These are phyloP conservation scores for Coniochaeta pulveracea DNA, from an alignment of 2,329 filamentous ascomycete genomes.

Conservation along the genomic window DNA sequence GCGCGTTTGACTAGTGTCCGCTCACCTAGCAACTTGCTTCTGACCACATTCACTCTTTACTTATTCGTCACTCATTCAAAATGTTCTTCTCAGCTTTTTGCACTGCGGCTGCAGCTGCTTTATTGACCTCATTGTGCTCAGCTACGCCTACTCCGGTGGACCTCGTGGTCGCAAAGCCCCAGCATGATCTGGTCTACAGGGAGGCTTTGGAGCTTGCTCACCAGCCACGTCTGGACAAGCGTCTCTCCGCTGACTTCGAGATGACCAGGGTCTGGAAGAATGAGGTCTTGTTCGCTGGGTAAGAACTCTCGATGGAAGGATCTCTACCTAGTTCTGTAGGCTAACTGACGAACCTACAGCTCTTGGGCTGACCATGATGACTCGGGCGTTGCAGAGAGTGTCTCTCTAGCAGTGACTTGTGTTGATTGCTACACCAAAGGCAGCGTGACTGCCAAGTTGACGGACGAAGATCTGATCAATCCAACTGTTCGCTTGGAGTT, in stretches of 20 bases:
- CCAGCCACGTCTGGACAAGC: conserved; percentile 9
- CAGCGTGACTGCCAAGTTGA: conserved; percentile 30
- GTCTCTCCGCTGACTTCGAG: conserved; percentile 8
- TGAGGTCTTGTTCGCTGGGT: conserved; percentile 11
- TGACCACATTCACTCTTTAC: conserved; percentile 2
- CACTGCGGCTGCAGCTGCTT: neutral
- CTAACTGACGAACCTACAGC: conserved; percentile 5
- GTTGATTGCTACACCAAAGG: conserved; percentile 38
- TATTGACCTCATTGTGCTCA: conserved; percentile 5
- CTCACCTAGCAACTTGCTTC: no score
- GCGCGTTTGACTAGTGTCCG: neutral
- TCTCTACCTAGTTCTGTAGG: neutral
- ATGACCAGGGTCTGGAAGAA: conserved; percentile 10
- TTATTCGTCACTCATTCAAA: conserved; percentile 2
- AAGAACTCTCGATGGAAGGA: neutral
- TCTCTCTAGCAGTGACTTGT: conserved; percentile 25
- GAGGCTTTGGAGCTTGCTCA: conserved; percentile 9
- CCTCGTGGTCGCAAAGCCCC: conserved; percentile 1
- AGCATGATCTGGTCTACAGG: conserved; percentile 8
- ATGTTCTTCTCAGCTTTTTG: conserved; percentile 1
- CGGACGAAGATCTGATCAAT: conserved; percentile 23
- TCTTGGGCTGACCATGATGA: conserved; percentile 6
- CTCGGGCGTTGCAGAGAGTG: conserved; percentile 6
- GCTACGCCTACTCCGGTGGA: conserved; percentile 5
- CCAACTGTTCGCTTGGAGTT: conserved; percentile 34